Evolutionary conservation across 495 filamentous ascomycete species (phyloP).

Genomic region (Penicillium tannophilum): DNA sequence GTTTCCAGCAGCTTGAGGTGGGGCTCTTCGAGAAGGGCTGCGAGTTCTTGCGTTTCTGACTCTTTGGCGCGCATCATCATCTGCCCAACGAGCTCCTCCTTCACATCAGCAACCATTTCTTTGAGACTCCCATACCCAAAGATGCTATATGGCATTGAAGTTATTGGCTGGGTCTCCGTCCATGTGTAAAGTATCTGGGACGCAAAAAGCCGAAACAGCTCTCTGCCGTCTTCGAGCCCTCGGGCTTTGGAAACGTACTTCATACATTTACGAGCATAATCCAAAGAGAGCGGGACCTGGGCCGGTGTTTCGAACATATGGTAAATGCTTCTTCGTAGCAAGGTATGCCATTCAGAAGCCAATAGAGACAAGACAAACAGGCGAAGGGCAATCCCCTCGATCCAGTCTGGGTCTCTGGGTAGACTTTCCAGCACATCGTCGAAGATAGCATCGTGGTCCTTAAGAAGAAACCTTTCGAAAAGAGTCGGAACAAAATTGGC

Average conservation of each 20-base stretch:
- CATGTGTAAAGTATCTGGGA: constrained; percentile 94
- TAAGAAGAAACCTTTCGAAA: constrained; percentile 76
- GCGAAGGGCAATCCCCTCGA: constrained; percentile 84
- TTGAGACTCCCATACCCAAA: constrained; percentile 74
- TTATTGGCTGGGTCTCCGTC: constrained; percentile 66
- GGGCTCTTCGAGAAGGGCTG: constrained; percentile 54
- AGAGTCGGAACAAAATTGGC: constrained; percentile 68
- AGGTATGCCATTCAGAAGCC: constrained; percentile 77
- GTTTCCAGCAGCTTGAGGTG: constrained; percentile 58
- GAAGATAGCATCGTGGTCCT: constrained; percentile 79
- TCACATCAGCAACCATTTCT: constrained; percentile 70
- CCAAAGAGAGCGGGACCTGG: constrained; percentile 58
- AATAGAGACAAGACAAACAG: constrained; percentile 73
- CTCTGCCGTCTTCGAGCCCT: constrained; percentile 60
- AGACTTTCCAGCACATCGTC: constrained; percentile 74
- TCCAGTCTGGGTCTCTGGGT: constrained; percentile 67
- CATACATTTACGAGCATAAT: constrained; percentile 73
- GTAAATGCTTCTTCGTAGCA: constrained; percentile 82
- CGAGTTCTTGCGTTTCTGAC: constrained; percentile 59
- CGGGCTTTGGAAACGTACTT: constrained; percentile 63
- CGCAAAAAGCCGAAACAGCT: constrained; percentile 83
- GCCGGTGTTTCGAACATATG: constrained; percentile 89
- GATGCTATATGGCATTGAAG: constrained; percentile 73
- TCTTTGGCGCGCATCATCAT: constrained; percentile 81
- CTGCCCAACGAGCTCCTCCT: constrained; percentile 79